Evolutionary conservation across 305 asterid species (phyloP).

Genomic region (Solanum hybrid): DNA sequence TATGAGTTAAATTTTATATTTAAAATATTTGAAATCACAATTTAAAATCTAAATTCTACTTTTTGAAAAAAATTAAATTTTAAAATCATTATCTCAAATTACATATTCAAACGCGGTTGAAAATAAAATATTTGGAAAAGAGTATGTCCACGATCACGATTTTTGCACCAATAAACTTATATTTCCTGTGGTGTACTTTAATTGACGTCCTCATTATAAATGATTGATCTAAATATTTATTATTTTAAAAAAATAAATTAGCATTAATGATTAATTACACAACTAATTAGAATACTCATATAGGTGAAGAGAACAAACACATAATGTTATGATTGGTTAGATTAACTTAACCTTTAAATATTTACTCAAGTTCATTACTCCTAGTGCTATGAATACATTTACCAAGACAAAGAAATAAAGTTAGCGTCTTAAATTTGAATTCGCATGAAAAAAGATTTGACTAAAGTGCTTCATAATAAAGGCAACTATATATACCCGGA

Average conservation of each 20-base stretch:
- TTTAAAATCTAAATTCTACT: background rate
- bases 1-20: background rate
- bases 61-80: too few relatives aligned
- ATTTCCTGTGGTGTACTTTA: background rate
- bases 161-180: background rate
- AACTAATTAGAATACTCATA: background rate
- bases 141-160: background rate
- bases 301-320: background rate
- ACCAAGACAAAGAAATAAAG: background rate
- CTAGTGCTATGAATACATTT: background rate
- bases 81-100: background rate
- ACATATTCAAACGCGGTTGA: background rate
- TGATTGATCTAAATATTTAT: background rate
- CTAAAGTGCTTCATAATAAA: background rate
- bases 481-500: background rate
- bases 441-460: too few relatives aligned
- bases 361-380: background rate
- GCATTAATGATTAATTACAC: background rate
- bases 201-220: background rate
- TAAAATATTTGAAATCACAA: background rate
- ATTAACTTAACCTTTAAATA: background rate
- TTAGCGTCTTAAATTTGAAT: background rate
- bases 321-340: background rate
- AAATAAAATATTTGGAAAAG: too few relatives aligned
- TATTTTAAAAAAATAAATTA: background rate